phyloP scores from a whole-genome alignment of 352 stramenopile species.

The Pythium oligandrum region DNA sequence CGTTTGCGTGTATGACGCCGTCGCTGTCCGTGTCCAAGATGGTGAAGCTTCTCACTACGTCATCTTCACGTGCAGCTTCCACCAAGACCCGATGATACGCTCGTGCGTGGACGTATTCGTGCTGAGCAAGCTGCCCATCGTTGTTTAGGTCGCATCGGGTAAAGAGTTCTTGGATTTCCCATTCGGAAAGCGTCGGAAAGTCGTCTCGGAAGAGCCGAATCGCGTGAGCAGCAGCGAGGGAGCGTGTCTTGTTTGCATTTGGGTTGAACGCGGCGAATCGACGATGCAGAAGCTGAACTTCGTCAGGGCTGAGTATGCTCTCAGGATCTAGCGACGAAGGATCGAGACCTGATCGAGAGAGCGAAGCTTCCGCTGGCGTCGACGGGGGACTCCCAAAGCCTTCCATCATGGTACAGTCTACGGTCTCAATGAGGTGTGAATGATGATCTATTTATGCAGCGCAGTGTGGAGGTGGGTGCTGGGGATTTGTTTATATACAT shows the following conservation, averaged over 20 bases:
- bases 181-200: conserved; percentile 54
- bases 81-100: conserved; percentile 49
- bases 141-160: conserved; percentile 54
- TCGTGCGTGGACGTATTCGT: conserved; percentile 53
- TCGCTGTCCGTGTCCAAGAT: conserved; percentile 61
- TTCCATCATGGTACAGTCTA: too few species aligned
- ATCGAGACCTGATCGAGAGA: conserved; percentile 5
- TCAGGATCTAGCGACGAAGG: conserved; percentile 24
- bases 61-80: conserved; percentile 47
- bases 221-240: conserved; percentile 33
- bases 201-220: conserved; percentile 62
- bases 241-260: conserved; percentile 25
- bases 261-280: conserved; percentile 49
- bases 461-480: too few species aligned
- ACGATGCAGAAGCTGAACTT: conserved; percentile 40
- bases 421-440: too few species aligned
- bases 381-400: too few species aligned
- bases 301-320: conserved; percentile 38
- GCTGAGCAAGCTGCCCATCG: conserved; percentile 48
- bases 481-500: too few species aligned
- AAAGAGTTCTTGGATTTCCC: conserved; percentile 54
- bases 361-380: too few species aligned
- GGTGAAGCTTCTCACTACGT: conserved; percentile 54
- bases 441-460: too few species aligned
- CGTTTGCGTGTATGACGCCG: conserved; percentile 40